Conservation (phyloP, 345 rosid species). For the Gossypium arboreum region DNA sequence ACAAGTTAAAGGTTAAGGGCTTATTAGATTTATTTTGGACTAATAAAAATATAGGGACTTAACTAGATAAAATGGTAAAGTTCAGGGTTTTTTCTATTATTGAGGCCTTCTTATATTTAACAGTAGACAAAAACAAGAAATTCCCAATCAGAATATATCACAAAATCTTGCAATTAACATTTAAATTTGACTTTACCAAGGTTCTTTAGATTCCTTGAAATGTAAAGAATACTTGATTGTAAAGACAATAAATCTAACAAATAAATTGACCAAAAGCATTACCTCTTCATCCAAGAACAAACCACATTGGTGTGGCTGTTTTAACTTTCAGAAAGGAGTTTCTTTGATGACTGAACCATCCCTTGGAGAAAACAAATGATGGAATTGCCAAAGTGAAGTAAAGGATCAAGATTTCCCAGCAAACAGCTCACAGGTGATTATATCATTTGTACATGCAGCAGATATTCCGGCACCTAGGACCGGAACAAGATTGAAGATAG, state of each 20-base stretch:
- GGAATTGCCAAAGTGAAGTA: neutral
- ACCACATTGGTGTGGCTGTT: neutral
- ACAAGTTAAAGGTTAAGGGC: no score
- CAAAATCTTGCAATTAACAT: neutral
- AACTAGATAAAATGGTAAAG: neutral
- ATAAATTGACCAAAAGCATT: neutral
- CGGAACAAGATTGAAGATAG: constrained; percentile 59
- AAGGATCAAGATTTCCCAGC: constrained; percentile 46
- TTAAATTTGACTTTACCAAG: neutral
- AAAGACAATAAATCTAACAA: neutral
- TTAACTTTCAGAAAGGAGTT: neutral
- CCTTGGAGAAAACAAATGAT: neutral
- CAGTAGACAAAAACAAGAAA: neutral
- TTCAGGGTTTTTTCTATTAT: neutral
- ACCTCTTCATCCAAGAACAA: neutral
- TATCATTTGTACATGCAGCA: constrained; percentile 46
- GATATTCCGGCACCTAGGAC: constrained; percentile 61
- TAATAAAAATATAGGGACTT: no score
- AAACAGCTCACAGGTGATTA: constrained; percentile 67
- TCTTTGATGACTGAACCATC: neutral
- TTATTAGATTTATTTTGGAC: no score
- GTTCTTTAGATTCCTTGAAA: neutral
- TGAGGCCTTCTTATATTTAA: neutral
- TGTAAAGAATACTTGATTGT: neutral
- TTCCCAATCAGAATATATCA: neutral